phyloP scores from a whole-genome alignment of 306 rosid genomes.

The Astragalus glycyphyllos region DNA sequence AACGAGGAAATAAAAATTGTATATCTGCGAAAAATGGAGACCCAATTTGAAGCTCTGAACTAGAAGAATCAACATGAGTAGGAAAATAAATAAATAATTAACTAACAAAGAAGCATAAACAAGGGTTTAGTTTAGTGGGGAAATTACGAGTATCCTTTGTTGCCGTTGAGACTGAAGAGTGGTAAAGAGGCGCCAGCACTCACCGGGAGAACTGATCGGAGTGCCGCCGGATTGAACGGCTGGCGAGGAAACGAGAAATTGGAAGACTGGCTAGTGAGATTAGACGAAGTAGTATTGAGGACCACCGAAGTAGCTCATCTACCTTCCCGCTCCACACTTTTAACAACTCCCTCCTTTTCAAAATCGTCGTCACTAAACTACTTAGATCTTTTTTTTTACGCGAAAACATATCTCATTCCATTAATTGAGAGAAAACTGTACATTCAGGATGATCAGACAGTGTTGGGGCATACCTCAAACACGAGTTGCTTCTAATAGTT shows the following conservation, averaged over 20 bases:
- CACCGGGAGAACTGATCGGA: constrained; percentile 45
- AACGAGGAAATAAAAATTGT: too few species aligned
- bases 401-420: too few species aligned
- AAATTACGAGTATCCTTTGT: constrained; percentile 59
- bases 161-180: constrained; percentile 45
- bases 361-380: too few species aligned
- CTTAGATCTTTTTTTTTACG: too few species aligned
- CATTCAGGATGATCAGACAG: too few species aligned
- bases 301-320: too few species aligned
- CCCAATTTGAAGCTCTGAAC: constrained; percentile 2
- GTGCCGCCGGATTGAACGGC: constrained; percentile 34
- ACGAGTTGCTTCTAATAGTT: too few species aligned
- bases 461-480: too few species aligned
- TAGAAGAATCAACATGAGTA: neutral
- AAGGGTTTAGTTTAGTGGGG: neutral
- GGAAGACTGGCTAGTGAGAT: constrained; percentile 34
- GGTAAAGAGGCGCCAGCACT: constrained; percentile 42
- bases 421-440: too few species aligned
- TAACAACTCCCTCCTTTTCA: too few species aligned
- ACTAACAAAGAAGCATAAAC: neutral
- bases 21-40: neutral
- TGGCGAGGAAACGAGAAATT: constrained; percentile 30
- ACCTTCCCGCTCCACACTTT: too few species aligned
- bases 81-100: neutral
- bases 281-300: constrained; percentile 37